A percentile compares a stretch with the other conserved stretches of the same genome.
phyloP scores from a whole-genome alignment of 164 flowering plant species.

The Vitis rotundifolia region DNA sequence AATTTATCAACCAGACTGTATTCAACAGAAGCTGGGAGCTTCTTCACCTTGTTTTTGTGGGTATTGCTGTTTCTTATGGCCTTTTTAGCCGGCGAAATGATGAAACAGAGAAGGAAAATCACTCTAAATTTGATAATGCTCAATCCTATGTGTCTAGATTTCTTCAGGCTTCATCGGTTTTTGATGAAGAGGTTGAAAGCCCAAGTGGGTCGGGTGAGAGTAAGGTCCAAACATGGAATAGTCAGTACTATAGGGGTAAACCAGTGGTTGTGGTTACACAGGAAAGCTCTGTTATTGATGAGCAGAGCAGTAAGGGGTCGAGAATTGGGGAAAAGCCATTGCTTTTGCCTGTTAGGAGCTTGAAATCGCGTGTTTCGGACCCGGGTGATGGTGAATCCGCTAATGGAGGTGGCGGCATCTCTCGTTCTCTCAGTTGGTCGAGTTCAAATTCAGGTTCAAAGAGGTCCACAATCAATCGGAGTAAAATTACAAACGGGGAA shows the following conservation, averaged over 20 bases:
- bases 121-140: conserved; percentile 40
- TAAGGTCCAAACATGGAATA: conserved; percentile 77
- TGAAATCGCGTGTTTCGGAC: conserved; percentile 59
- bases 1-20: conserved; percentile 55
- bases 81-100: conserved; percentile 69
- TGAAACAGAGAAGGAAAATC: conserved; percentile 47
- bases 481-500: conserved; percentile 23
- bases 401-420: conserved; percentile 16
- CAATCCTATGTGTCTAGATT: conserved; percentile 63
- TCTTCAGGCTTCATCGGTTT: conserved; percentile 79
- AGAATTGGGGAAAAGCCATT: conserved; percentile 46
- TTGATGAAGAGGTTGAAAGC: conserved; percentile 67
- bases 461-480: conserved; percentile 18
- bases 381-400: conserved; percentile 14
- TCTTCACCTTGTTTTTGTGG: conserved; percentile 81
- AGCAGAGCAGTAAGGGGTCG: conserved; percentile 25
- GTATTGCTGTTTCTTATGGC: conserved; percentile 90
- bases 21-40: conserved; percentile 81
- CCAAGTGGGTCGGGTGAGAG: conserved; percentile 39
- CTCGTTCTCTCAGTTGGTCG: conserved; percentile 31
- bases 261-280: conserved; percentile 55
- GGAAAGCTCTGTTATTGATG: conserved; percentile 38
- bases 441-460: conserved; percentile 24
- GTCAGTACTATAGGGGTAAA: conserved; percentile 56
- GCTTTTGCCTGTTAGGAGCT: conserved; percentile 80